Evolutionary conservation across 495 filamentous ascomycete species (phyloP).

Genomic region (Cairneyella variabilis): DNA sequence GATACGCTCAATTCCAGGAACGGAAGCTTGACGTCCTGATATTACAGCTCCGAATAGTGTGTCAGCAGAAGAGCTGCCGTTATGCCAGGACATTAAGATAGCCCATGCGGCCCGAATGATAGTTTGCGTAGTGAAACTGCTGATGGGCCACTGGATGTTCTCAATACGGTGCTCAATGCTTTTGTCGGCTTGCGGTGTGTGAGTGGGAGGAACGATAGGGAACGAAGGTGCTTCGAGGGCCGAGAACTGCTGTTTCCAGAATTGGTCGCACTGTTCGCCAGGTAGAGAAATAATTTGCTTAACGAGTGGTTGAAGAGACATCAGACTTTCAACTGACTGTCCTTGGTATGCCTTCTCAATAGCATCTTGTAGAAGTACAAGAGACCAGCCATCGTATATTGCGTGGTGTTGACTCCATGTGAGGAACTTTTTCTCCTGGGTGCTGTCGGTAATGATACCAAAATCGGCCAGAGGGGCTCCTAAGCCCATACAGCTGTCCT

Average conservation of each 20-base stretch:
- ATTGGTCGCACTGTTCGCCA: too few relatives aligned
- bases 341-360: background rate
- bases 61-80: background rate
- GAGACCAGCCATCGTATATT: slow-evolving; percentile 14
- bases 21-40: background rate
- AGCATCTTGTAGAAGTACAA: background rate
- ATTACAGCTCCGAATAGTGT: background rate
- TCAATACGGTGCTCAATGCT: background rate
- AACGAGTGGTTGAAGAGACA: background rate
- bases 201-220: too few relatives aligned
- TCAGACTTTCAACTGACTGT: background rate
- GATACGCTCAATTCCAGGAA: slow-evolving; percentile 1
- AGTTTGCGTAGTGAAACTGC: background rate
- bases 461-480: background rate
- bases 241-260: too few relatives aligned
- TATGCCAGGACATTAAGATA: background rate
- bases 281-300: background rate
- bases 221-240: too few relatives aligned
- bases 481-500: background rate
- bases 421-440: slow-evolving; percentile 23
- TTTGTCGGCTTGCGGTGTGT: background rate
- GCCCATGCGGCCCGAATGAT: background rate
- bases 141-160: background rate
- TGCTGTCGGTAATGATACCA: background rate
- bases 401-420: slow-evolving; percentile 6